These are phyloP conservation scores for Aspergillus novofumigatus DNA, from an alignment of 2,329 filamentous ascomycete genomes.

Conservation along the genomic window DNA sequence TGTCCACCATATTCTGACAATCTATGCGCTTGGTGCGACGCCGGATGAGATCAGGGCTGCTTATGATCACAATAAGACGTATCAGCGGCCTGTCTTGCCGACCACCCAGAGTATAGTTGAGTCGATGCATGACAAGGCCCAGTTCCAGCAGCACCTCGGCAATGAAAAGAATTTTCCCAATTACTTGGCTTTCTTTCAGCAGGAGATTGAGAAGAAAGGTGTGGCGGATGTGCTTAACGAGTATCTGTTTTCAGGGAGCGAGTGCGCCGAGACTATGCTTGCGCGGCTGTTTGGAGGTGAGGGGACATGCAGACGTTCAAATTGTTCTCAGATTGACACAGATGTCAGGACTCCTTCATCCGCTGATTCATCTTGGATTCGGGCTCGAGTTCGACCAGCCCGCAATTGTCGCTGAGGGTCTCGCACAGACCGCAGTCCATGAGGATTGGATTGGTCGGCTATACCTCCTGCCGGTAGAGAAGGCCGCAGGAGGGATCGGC, in stretches of 20 bases:
- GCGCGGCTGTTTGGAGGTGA: conserved; percentile 62
- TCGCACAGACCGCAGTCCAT: conserved; percentile 74
- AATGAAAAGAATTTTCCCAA: conserved; percentile 64
- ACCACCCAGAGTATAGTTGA: conserved; percentile 49
- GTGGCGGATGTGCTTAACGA: conserved; percentile 61
- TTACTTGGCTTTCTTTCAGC: conserved; percentile 72
- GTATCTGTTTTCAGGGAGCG: conserved; percentile 65
- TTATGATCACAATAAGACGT: conserved; percentile 61
- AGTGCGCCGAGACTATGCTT: conserved; percentile 64
- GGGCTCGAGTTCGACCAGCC: conserved; percentile 79
- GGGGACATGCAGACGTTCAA: conserved; percentile 10
- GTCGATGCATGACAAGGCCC: conserved; percentile 54
- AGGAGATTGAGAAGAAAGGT: conserved; percentile 62
- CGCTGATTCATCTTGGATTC: conserved; percentile 80
- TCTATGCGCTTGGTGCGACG: conserved; percentile 70
- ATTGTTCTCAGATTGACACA: background rate
- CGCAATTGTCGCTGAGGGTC: conserved; percentile 71
- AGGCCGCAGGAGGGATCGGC: conserved; percentile 28
- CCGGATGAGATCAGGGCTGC: conserved; percentile 56
- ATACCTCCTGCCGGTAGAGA: conserved; percentile 47
- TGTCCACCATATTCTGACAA: conserved; percentile 68
- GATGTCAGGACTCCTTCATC: conserved; percentile 64
- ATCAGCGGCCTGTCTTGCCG: conserved; percentile 57
- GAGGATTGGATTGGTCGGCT: conserved; percentile 48
- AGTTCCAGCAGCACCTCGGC: conserved; percentile 59